Base-by-base conservation (phyloP, 1,284 basidiomycete species). In the Athelia sp. region DNA sequence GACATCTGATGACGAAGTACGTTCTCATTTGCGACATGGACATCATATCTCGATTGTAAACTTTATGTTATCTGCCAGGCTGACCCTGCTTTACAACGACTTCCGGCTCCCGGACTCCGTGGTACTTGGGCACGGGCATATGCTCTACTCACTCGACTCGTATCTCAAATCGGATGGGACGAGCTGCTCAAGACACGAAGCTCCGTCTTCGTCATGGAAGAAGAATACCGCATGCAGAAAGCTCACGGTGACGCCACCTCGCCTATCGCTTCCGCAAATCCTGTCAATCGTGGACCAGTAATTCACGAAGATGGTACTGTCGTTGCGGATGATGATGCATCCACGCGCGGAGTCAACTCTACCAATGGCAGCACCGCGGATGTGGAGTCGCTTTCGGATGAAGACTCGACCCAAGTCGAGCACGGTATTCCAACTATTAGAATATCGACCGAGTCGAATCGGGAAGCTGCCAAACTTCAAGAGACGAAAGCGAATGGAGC, bases 121-220 rank as follows among this genome's bases (percentile, higher is more conserved):
- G 96, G 96, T 4, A 99, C 97, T 0, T 99, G 97, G 82, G 87
- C 94, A 3, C 84, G 93, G 50, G 97, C 97, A 0, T 99, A 99
- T 62, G 77, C 86, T 2, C 81, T 99, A 15, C 79, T 99, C 15
- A 90, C 96, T 4, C 81, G 87, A 1, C 82, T 99, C 17, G 94
- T 97, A 24, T 86, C 87, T 3, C 84, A 93, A 58, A 93, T 99
- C 56, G 97, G 96, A 0, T 99, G 96, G 97, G 97, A 99, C 68
- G 97, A 99, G 72, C 78, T 99, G 14, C 78, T 99, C 50, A 93
- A 93, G 72, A 90, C 90, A 24, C 85, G 96, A 75, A 94, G 90
- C 65, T 73, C 78, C 44, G 96, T 99, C 10, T 99, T 99, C 68
- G 97, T 99, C 34, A 99, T 99, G 96, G 96, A 99, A 67, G 96